Conservation (phyloP, 345 rosid species). For the Bretschneidera sinensis region DNA sequence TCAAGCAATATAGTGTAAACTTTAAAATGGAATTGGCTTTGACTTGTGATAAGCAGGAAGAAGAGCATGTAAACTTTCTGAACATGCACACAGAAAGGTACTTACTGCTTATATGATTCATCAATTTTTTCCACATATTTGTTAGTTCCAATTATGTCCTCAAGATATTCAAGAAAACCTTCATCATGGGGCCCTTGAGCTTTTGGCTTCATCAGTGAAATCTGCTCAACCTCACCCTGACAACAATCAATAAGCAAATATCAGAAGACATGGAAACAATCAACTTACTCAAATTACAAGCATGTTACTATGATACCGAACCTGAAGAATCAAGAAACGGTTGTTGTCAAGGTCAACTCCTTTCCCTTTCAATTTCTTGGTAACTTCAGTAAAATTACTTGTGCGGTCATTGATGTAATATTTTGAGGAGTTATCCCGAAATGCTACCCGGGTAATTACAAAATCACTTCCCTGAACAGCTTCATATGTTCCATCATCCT, state of each 20-base stretch:
- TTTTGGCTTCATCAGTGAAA: slow-evolving; percentile 97
- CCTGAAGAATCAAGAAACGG: slow-evolving; percentile 99
- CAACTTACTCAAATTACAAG: slow-evolving; percentile 1
- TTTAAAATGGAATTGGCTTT: too few relatives aligned
- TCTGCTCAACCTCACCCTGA: slow-evolving; percentile 99
- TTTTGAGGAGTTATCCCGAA: slow-evolving; percentile 92
- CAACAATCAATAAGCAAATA: slow-evolving; percentile 17
- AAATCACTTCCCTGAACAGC: slow-evolving; percentile 89
- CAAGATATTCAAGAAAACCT: slow-evolving; percentile 95
- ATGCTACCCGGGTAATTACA: slow-evolving; percentile 85
- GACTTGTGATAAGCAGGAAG: neutral
- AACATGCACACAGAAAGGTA: slow-evolving; percentile 11
- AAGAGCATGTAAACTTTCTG: neutral
- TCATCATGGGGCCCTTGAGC: slow-evolving; percentile 98
- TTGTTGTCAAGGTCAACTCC: slow-evolving; percentile 98
- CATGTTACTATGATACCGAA: slow-evolving; percentile 14
- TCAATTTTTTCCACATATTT: slow-evolving; percentile 93
- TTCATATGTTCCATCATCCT: slow-evolving; percentile 85
- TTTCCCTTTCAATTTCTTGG: slow-evolving; percentile 82
- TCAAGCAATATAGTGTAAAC: neutral
- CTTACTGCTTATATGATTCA: slow-evolving; percentile 77
- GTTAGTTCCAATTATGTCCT: slow-evolving; percentile 92
- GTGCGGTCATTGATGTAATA: slow-evolving; percentile 73
- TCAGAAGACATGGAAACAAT: slow-evolving; percentile 5
- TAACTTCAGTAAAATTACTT: slow-evolving; percentile 95